Evolutionary conservation across 768 basidiomycete genomes (phyloP), one percentile per base, ranked within the genome.

Genomic region (Saitozyma podzolica): DNA sequence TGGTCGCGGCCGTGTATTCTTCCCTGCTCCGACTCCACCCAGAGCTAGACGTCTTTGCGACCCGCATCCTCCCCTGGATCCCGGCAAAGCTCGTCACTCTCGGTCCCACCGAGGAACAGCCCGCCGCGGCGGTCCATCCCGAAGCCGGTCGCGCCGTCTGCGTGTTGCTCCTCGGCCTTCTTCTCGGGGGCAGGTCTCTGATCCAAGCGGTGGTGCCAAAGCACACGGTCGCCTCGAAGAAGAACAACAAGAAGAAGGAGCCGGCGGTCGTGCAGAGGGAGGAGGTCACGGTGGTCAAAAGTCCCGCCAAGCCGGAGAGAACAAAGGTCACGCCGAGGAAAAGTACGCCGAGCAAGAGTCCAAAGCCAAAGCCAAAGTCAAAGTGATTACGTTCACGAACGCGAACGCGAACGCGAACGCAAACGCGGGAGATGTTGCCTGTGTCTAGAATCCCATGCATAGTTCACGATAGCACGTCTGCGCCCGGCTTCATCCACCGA

Each of bases 401-500:
- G 10, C 40, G 11, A 39, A 29, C 29, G n/a, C n/a, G n/a, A n/a
- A n/a, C n/a, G n/a, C 41, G 14, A 39, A 55, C 54, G 10, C 40
- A 3, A 39, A 29, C 29, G 10, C 39, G 37, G 39, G 14, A 16
- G 29, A 29, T 29, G 29, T 29, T 29, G 29, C 29, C 5, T 29
- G 29, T 29, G 29, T 29, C 29, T 29, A 29, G 29, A 29, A 29
- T 29, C 29, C 29, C 29, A 29, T 29, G 17, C 51, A 52, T 19
- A 7, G 1, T 3, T 61, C 59, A 73, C 8, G 50, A 61, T 19
- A 73, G 54, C 0, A 91, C 78, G 61, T 93, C 90, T 55, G 90
- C 93, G 0, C 91, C 92, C 16, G 87, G 86, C 14, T 91, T 83
- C 65, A 95, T 80, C 89, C 91, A 92, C 57, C 92, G 84, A 75